Evolutionary conservation across 2,329 filamentous ascomycete genomes (phyloP).

Genomic region (Ophiostoma populinum): DNA sequence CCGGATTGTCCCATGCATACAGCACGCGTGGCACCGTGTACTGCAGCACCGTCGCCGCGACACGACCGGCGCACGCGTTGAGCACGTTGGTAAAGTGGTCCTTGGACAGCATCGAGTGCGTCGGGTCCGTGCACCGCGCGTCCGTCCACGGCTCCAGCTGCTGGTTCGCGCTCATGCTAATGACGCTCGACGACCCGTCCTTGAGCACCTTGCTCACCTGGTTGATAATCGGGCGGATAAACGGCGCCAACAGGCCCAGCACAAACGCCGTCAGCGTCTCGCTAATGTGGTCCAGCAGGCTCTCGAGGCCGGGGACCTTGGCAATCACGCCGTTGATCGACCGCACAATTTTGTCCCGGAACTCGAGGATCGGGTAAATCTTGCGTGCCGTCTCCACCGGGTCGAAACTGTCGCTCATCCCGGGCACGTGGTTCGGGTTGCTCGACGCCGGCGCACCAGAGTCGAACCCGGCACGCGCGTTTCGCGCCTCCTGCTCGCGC

Average conservation of each 20-base stretch:
- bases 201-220: conserved; percentile 73
- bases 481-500: conserved; percentile 45
- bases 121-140: conserved; percentile 57
- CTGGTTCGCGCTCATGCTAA: conserved; percentile 50
- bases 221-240: conserved; percentile 80
- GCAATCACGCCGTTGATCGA: conserved; percentile 70
- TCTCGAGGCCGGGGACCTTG: conserved; percentile 81
- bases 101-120: conserved; percentile 69
- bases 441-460: conserved; percentile 16
- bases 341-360: conserved; percentile 85
- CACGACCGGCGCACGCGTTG: conserved; percentile 58
- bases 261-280: conserved; percentile 88
- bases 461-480: conserved; percentile 18
- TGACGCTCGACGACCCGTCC: conserved; percentile 59
- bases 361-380: conserved; percentile 89
- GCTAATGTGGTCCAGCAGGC: conserved; percentile 81
- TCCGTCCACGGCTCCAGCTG: conserved; percentile 72
- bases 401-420: conserved; percentile 62
- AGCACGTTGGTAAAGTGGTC: conserved; percentile 70
- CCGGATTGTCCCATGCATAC: conserved; percentile 82
- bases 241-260: conserved; percentile 77
- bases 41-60: conserved; percentile 61
- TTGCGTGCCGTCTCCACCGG: conserved; percentile 57
- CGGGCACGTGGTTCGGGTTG: conserved; percentile 46
- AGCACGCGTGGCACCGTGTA: conserved; percentile 79